Percentiles rank a stretch among this genome's conserved stretches.
Evolutionary conservation across 169 alveolate species (phyloP).

Genomic region (Ichthyophthirius multifiliis): DNA sequence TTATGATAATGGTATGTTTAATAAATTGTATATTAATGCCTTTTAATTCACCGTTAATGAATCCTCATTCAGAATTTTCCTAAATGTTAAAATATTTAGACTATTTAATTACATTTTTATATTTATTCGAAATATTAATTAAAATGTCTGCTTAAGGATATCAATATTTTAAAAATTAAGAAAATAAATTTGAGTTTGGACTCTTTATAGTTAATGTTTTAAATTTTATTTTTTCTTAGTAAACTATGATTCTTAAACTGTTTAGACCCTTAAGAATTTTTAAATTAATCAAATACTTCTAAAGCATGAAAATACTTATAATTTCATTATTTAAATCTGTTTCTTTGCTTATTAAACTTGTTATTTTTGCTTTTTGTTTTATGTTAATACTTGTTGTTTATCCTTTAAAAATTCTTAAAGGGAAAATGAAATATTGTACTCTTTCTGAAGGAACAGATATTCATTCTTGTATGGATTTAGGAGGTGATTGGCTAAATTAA

Average conservation of each 20-base stretch:
- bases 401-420: not conserved
- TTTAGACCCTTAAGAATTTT: not conserved
- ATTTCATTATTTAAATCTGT: not conserved
- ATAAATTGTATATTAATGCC: conserved; percentile 20
- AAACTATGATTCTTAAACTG: not conserved
- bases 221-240: not conserved
- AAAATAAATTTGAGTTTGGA: not conserved
- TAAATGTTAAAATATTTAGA: not conserved
- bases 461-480: not conserved
- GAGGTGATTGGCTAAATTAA: conserved; percentile 29
- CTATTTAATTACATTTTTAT: conserved; percentile 21
- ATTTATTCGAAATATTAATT: conserved; percentile 19
- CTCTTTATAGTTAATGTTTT: not conserved
- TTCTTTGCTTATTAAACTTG: not conserved
- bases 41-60: conserved; percentile 28
- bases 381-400: not conserved
- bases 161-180: not conserved
- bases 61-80: not conserved
- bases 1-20: conserved; percentile 30
- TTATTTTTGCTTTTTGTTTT: not conserved
- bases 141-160: conserved; percentile 20
- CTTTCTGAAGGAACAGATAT: not conserved
- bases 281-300: not conserved
- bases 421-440: not conserved
- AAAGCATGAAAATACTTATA: not conserved